These are phyloP conservation scores for Boletellus emodensis DNA, from an alignment of 768 basidiomycete species.

Conservation along the genomic window DNA sequence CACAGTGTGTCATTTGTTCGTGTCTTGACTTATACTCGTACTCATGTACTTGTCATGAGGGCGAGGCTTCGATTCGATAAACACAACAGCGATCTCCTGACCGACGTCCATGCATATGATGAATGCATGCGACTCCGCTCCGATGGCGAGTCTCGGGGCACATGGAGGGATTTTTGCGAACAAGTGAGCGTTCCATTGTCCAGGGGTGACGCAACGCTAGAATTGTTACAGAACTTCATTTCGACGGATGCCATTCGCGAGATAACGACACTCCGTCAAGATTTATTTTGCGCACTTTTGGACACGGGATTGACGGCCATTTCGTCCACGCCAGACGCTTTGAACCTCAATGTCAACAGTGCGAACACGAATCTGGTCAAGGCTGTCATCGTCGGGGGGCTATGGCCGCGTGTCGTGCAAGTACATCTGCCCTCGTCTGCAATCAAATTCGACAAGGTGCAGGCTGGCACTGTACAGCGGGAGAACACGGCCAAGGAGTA, in stretches of 20 bases:
- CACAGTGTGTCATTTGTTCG: slow-evolving; percentile 42
- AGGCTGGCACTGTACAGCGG: slow-evolving; percentile 78
- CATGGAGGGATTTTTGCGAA: slow-evolving; percentile 64
- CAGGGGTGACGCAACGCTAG: background rate
- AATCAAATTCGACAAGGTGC: slow-evolving; percentile 81
- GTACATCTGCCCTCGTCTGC: slow-evolving; percentile 69
- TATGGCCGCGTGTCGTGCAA: slow-evolving; percentile 81
- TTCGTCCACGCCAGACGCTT: slow-evolving; percentile 40
- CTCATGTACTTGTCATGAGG: slow-evolving; percentile 35
- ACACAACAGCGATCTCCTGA: slow-evolving; percentile 80
- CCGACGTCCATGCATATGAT: slow-evolving; percentile 74
- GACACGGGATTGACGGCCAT: slow-evolving; percentile 66
- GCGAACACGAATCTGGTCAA: slow-evolving; percentile 74
- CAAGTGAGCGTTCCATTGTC: slow-evolving; percentile 37
- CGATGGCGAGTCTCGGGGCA: slow-evolving; percentile 44
- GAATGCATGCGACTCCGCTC: slow-evolving; percentile 50
- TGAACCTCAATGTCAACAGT: slow-evolving; percentile 61
- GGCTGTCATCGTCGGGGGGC: slow-evolving; percentile 76
- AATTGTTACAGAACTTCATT: slow-evolving; percentile 68
- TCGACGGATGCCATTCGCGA: slow-evolving; percentile 70
- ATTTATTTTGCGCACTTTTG: slow-evolving; percentile 67
- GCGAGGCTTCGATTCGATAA: slow-evolving; percentile 67
- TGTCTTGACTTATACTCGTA: background rate
- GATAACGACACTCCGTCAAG: slow-evolving; percentile 69
- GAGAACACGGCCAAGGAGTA: slow-evolving; percentile 84